phyloP scores from a whole-genome alignment of 2,329 filamentous ascomycete genomes.

The Niveomyces coronatus region DNA sequence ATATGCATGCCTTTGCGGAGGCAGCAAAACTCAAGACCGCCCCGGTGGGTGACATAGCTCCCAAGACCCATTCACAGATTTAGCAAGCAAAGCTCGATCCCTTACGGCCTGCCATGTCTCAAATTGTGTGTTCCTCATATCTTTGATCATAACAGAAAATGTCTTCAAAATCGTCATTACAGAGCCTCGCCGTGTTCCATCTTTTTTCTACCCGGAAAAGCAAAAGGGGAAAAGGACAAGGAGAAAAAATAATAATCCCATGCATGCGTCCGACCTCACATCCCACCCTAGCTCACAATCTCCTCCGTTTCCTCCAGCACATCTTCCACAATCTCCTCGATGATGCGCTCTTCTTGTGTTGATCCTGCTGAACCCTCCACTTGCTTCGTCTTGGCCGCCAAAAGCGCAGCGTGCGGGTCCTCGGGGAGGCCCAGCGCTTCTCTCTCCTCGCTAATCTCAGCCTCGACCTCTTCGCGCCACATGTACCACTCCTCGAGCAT shows the following conservation, averaged over 20 bases:
- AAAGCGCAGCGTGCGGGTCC: slow-evolving; percentile 51
- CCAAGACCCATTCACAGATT: too few species aligned
- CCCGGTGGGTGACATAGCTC: too few species aligned
- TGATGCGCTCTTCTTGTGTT: slow-evolving; percentile 60
- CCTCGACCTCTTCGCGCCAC: slow-evolving; percentile 68
- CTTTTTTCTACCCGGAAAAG: slow-evolving; percentile 24
- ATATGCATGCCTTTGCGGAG: too few species aligned
- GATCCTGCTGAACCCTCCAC: slow-evolving; percentile 38
- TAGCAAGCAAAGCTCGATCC: too few species aligned
- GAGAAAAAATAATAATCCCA: slow-evolving; percentile 13
- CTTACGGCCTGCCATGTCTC: too few species aligned
- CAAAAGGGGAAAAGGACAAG: too few species aligned
- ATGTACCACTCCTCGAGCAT: slow-evolving; percentile 80
- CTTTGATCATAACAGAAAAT: slow-evolving; percentile 8
- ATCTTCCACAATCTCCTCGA: slow-evolving; percentile 85
- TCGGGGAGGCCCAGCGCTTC: slow-evolving; percentile 54
- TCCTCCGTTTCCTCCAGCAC: slow-evolving; percentile 82
- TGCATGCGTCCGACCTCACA: slow-evolving; percentile 2
- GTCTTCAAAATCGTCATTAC: slow-evolving; percentile 20
- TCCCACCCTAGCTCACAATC: slow-evolving; percentile 31
- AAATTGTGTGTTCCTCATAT: background rate
- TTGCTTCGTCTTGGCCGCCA: slow-evolving; percentile 44
- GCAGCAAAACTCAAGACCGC: too few species aligned
- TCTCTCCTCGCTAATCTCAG: slow-evolving; percentile 63
- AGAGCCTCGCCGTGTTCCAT: slow-evolving; percentile 21